Evolutionary conservation across 129 eudicot species (phyloP).

Genomic region (Gnaphalium uliginosum): DNA sequence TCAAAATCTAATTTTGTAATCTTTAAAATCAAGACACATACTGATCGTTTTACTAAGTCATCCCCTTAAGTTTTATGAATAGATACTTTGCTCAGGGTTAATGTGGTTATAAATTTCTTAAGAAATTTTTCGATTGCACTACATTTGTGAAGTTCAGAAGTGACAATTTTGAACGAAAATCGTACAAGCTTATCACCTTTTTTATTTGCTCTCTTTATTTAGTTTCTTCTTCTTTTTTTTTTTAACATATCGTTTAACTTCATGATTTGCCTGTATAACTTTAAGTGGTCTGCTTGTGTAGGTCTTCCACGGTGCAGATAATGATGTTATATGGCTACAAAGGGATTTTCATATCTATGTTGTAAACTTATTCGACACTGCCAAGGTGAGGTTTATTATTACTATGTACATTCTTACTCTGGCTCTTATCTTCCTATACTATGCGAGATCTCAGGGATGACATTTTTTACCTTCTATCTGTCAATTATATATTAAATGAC

Average conservation of each 20-base stretch:
- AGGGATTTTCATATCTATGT: conserved; percentile 91
- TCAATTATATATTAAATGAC: neutral
- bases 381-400: conserved; percentile 58
- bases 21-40: conserved; percentile 5
- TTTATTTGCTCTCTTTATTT: neutral
- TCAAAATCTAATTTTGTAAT: neutral
- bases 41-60: neutral
- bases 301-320: conserved; percentile 98
- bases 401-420: neutral
- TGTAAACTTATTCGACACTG: conserved; percentile 90
- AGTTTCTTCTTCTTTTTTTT: too few relatives aligned
- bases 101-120: neutral
- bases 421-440: neutral
- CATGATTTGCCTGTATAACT: conserved; percentile 4
- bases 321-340: conserved; percentile 96
- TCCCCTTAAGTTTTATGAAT: conserved; percentile 15
- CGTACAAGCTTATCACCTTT: neutral
- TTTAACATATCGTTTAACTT: neutral
- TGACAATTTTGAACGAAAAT: neutral
- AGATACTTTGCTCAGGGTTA: conserved; percentile 5
- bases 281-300: conserved; percentile 29
- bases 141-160: neutral
- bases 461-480: conserved; percentile 10
- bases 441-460: neutral
- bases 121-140: conserved; percentile 2